Evolutionary conservation across 441 rosid species (phyloP).

Genomic region (Syzygium malaccense): DNA sequence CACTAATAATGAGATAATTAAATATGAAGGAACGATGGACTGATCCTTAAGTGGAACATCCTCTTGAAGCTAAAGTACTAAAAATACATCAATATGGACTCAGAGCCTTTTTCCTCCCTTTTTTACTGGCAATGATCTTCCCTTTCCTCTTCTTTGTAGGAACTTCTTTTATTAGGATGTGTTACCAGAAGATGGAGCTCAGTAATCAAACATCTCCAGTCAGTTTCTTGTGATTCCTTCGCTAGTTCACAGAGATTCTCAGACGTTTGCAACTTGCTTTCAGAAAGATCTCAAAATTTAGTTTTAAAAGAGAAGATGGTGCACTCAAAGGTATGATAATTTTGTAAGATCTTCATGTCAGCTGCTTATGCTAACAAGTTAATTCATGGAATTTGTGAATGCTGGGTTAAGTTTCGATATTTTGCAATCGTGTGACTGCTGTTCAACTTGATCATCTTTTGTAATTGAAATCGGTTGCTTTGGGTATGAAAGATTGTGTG

Average conservation of each 20-base stretch:
- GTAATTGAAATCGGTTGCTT: not conserved
- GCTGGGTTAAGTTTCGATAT: not conserved
- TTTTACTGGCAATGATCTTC: not conserved
- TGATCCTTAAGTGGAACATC: not conserved
- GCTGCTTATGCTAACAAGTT: not conserved
- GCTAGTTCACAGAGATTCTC: slow-evolving; percentile 45
- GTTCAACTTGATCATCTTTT: not conserved
- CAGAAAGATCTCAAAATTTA: slow-evolving; percentile 29
- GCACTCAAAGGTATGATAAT: slow-evolving; percentile 32
- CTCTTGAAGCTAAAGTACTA: not conserved
- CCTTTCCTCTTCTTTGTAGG: slow-evolving; percentile 27
- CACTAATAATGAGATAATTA: not conserved
- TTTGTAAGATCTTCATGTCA: not conserved
- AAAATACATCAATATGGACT: not conserved
- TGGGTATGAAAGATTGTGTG: not conserved
- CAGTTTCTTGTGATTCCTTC: slow-evolving; percentile 42
- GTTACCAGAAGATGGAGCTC: slow-evolving; percentile 46
- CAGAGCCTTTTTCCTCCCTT: not conserved
- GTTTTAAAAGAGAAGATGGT: slow-evolving; percentile 24
- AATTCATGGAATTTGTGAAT: not conserved
- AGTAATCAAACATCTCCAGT: slow-evolving; percentile 48
- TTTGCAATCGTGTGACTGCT: not conserved
- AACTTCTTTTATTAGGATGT: slow-evolving; percentile 71
- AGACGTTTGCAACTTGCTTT: slow-evolving; percentile 39
- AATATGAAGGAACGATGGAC: not conserved